Conservation (phyloP, 495 filamentous ascomycete species). For the Melanomma pulvis-pyrius region DNA sequence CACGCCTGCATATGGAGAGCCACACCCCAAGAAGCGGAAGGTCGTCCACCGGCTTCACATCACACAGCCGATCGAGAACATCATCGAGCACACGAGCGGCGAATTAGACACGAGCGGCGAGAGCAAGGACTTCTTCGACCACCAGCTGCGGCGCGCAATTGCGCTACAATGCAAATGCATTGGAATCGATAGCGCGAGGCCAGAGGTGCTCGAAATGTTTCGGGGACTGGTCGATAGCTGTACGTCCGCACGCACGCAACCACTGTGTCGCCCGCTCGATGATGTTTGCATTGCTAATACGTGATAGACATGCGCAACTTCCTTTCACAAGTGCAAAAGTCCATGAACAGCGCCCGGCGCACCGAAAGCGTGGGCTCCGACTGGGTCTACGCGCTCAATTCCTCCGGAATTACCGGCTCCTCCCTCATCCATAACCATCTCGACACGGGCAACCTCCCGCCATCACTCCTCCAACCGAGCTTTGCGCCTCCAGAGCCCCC, state of each 20-base stretch:
- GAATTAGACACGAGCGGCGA: conserved; percentile 47
- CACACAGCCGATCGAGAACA: conserved; percentile 38
- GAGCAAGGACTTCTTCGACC: conserved; percentile 39
- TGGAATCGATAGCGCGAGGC: conserved; percentile 62
- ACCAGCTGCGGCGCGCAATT: conserved; percentile 61
- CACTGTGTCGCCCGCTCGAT: background rate
- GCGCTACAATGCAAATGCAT: conserved; percentile 55
- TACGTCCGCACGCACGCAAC: conserved; percentile 43
- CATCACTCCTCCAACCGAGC: conserved; percentile 42
- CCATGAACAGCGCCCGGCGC: conserved; percentile 65
- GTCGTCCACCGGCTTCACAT: conserved; percentile 51
- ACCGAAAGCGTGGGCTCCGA: conserved; percentile 66
- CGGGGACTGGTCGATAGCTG: conserved; percentile 64
- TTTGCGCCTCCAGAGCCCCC: conserved; percentile 55
- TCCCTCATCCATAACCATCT: conserved; percentile 48
- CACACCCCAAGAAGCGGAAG: conserved; percentile 48
- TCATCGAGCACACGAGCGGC: conserved; percentile 47
- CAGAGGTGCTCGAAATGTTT: conserved; percentile 62
- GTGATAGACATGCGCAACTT: conserved; percentile 60
- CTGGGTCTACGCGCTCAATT: conserved; percentile 65
- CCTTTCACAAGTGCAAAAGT: conserved; percentile 58
- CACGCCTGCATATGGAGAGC: conserved; percentile 12
- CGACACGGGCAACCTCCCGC: conserved; percentile 44
- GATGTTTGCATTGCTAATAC: background rate
- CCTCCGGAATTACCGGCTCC: conserved; percentile 42